A percentile compares a stretch with the other conserved stretches of the same genome.
Conservation (phyloP, 2,329 filamentous ascomycete genomes). For the Teratosphaeria gauchensis region DNA sequence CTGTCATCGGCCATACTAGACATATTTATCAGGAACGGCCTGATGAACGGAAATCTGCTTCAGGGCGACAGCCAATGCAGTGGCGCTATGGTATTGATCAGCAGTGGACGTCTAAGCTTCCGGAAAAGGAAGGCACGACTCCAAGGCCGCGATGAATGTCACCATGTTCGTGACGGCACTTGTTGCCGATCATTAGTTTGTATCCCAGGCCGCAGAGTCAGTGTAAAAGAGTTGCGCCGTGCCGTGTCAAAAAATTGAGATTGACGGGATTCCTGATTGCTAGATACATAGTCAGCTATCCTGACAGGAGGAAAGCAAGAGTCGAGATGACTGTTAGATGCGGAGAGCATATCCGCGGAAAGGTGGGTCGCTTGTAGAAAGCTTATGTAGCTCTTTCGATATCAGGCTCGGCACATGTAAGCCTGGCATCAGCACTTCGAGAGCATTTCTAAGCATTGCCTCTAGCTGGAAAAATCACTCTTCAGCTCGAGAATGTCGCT, state of each 20-base stretch:
- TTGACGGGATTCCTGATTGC: background rate
- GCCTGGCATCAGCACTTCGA: too few species aligned
- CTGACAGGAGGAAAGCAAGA: too few species aligned
- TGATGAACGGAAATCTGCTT: too few species aligned
- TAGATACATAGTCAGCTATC: too few species aligned
- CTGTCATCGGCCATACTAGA: too few species aligned
- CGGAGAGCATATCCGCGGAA: background rate
- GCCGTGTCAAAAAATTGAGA: background rate
- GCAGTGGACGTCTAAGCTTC: background rate
- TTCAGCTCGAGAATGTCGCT: slow-evolving; percentile 29
- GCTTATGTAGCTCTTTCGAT: background rate
- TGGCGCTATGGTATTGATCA: background rate
- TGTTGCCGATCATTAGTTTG: too few species aligned
- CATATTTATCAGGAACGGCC: too few species aligned
- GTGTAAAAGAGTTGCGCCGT: too few species aligned
- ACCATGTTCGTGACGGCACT: too few species aligned
- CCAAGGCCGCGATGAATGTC: background rate
- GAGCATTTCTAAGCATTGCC: background rate
- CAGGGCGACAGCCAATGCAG: background rate
- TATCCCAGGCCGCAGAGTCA: too few species aligned
- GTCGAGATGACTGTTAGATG: background rate
- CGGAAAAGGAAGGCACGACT: background rate
- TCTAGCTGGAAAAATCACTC: background rate
- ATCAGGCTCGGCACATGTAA: background rate
- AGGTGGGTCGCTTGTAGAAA: background rate